Evolutionary conservation across 2,329 filamentous ascomycete species (phyloP), one percentile per base, ranked within the genome.

Genomic region (Colletotrichum ledebouriae): DNA sequence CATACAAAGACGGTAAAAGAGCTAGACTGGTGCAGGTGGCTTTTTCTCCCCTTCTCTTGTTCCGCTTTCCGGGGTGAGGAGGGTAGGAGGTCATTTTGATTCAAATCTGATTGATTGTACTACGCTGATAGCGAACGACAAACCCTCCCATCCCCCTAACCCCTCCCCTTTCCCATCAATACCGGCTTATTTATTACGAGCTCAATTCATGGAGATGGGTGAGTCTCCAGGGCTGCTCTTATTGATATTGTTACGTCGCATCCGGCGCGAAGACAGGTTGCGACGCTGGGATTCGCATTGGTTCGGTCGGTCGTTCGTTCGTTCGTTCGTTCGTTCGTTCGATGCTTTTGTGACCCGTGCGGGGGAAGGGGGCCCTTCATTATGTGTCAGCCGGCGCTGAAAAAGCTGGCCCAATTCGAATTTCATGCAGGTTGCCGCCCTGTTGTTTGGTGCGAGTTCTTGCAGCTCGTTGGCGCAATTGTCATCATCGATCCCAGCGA

Each of bases 291-390:
- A 7, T 37, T 20, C 7, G 52, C 33, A 55, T 20, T 22, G 25
- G 11, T 44, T 2, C 20, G 11, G 57, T 17, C 41, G 17, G 25
- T 44, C 34, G 59, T 63, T 63, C 50, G 63, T 63, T 52, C 50
- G 11, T 44, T 44, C 34, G 59, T 63, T 63, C 50, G 63, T 63
- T 52, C 34, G 59, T 63, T 63, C 50, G 63, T 63, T 52, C 52
- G 50, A 63, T 49, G 59, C 59, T 37, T 37, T 4, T 25, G 42
- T 15, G 37, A 42, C 63, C 42, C 49, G 42, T 42, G 58, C 42
- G 57, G 39, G 22, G 47, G 62, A 3, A 34, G 53, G 34, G 52
- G 52, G 17, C 17, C 17, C 17, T 17, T 9, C 6, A 25, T 25
- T n/a, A 10, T 42, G 37, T 37, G 17, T 20, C 11, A 9, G 15